These are phyloP conservation scores for Claviceps monticola DNA, from an alignment of 2,329 filamentous ascomycete species.

Conservation along the genomic window DNA sequence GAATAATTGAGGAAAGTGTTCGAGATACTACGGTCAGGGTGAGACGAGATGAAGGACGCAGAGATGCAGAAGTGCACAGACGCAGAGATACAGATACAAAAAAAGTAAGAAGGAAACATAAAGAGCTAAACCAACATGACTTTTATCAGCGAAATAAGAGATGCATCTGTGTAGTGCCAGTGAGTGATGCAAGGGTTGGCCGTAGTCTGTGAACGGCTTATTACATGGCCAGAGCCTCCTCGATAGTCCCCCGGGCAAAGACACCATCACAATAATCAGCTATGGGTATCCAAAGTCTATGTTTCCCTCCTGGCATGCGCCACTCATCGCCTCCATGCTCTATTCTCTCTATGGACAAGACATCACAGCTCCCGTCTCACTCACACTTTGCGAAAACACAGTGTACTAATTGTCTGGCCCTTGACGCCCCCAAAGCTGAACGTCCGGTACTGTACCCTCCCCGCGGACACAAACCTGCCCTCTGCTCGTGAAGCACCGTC, in stretches of 20 bases:
- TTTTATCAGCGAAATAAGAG: not conserved
- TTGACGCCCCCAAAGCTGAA: conserved; percentile 84
- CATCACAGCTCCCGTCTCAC: too few species aligned
- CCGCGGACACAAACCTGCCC: conserved; percentile 44
- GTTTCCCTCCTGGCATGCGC: too few species aligned
- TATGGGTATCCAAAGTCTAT: too few species aligned
- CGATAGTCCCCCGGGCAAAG: too few species aligned
- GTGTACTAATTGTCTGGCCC: conserved; percentile 76
- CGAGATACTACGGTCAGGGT: not conserved
- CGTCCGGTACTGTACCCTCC: conserved; percentile 63
- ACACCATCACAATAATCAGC: too few species aligned
- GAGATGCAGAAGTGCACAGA: not conserved
- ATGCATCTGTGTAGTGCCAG: not conserved
- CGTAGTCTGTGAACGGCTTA: too few species aligned
- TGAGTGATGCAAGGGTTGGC: too few species aligned
- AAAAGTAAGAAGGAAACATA: not conserved
- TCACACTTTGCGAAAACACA: conserved; percentile 55
- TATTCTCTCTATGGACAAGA: too few species aligned
- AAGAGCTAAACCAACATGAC: not conserved
- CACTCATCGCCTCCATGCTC: too few species aligned
- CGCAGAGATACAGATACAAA: not conserved
- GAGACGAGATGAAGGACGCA: not conserved
- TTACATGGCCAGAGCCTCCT: too few species aligned
- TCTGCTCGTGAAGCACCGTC: not conserved
- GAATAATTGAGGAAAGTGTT: not conserved